Base-by-base conservation (phyloP, 441 rosid species). In the Manihot esculenta region DNA sequence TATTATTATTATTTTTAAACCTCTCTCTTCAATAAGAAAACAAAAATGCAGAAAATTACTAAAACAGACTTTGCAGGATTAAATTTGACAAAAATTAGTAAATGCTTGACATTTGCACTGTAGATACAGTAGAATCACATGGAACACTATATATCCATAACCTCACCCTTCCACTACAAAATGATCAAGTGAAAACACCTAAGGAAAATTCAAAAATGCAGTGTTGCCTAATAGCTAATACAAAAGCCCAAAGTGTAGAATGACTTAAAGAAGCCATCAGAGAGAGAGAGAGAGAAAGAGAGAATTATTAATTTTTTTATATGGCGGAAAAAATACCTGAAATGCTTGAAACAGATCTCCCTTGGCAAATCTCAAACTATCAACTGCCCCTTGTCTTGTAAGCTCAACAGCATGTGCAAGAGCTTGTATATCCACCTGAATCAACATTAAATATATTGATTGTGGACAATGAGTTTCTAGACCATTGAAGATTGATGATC, bases 331-430 rank as follows among this genome's bases (percentile, higher is more conserved):
- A 58, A 45, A 13, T 15, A 86, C 99, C 93, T 92, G 97, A 82
- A 94, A 94, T 72, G 99, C 99, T 81, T 81, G 93, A 80, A 82
- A 86, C 72, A 94, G 79, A 82, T 90, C 97, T 76, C 97, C 97
- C 84, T 88, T 93, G 13, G 96, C 89, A 83, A 90, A 89, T 83
- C 87, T 90, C 89, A 94, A 83, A 83, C 99, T 92, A 74, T 92
- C 97, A 82, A 94, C 84, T 27, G 99, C 99, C 62, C 97, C 97
- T 85, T 94, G 97, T 80, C 99, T 88, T 64, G 92, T 87, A 74
- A 94, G 90, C 79, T 88, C 92, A 54, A 94, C 99, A 30, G 97
- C 97, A 88, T 94, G 97, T 33, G 93, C 96, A 80, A 94, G 97
- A 77, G 99, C 97, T 76, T 94, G 99, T 72, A 94, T 88, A 73